Base-by-base conservation (phyloP, 306 rosid genomes). In the Gastrolobium bilobum region DNA sequence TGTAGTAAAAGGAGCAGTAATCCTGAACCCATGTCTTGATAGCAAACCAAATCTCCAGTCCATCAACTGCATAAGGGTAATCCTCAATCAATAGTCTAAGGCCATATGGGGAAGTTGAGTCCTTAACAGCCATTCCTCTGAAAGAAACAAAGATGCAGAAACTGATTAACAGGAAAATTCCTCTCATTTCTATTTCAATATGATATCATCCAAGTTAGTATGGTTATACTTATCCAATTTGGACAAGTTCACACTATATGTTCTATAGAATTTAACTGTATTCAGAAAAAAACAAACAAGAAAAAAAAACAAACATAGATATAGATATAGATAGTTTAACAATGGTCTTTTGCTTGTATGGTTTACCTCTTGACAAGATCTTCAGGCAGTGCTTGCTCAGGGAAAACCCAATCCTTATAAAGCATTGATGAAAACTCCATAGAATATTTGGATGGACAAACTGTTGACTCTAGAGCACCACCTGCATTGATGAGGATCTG, bases 331-430 rank as follows among this genome's bases (percentile, higher is more conserved):
- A 68, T 44, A 35, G 10, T 68, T 34, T 9, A 10, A 7, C n/a
- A 59, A 11, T 35, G 39, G 68, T 2, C 54, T 73, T 64, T 50
- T 56, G 50, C 58, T 64, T 66, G 74, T 68, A 43, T 75, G 58
- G 59, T 61, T 62, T 87, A 92, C 98, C 98, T 88, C 83, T 92
- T 90, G 72, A 90, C 7, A 30, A 94, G 91, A 85, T 92, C 97
- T 57, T 4, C 83, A 38, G 98, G 97, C 15, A 94, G 85, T 53
- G 97, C 91, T 79, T 92, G 94, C 4, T 90, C 96, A 26, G 81
- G 86, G 72, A 94, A 90, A 75, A 51, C 56, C 97, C 97, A 94
- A 3, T 89, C 71, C 84, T 90, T 94, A 73, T 90, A 94, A 53
- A 84, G 67, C 14, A 48, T 10, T 4, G 98, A 89, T 1, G 98